Conservation (phyloP, 176 grass and related monocot species). For the Paspalum vaginatum region DNA sequence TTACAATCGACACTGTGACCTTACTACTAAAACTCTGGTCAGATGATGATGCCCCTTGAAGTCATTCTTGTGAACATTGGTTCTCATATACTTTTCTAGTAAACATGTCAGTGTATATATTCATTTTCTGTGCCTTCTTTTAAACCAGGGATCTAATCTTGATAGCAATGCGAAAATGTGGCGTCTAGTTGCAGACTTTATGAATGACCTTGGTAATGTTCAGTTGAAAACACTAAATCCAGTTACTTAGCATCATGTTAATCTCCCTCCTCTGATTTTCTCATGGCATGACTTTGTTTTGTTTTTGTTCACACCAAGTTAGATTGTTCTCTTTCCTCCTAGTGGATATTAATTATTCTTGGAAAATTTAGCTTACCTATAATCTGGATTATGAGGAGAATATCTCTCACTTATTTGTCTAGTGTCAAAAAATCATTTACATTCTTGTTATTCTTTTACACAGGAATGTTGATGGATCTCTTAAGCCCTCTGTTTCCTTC, state of each 20-base stretch:
- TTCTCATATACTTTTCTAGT: constrained; percentile 20
- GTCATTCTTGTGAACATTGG: constrained; percentile 12
- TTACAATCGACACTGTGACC: constrained; percentile 7
- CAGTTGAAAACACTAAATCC: constrained; percentile 23
- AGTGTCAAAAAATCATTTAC: constrained; percentile 12
- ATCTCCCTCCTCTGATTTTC: not conserved
- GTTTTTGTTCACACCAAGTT: not conserved
- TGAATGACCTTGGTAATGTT: constrained; percentile 95
- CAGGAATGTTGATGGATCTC: constrained; percentile 99
- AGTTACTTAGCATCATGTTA: not conserved
- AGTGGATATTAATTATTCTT: constrained; percentile 9
- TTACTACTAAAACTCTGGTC: not conserved
- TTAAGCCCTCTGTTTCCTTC: constrained; percentile 97
- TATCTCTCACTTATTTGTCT: not conserved
- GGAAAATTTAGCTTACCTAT: constrained; percentile 24
- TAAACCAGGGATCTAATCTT: constrained; percentile 84
- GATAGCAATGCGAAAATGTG: constrained; percentile 95
- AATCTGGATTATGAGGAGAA: constrained; percentile 14
- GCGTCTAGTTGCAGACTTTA: constrained; percentile 97
- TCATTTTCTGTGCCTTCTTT: constrained; percentile 49
- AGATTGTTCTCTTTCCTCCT: constrained; percentile 15
- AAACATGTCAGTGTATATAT: not conserved
- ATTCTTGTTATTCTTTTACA: constrained; percentile 29
- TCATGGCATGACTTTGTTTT: not conserved
- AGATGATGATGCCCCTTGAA: constrained; percentile 1